Evolutionary conservation across 2,329 filamentous ascomycete species (phyloP).

Genomic region (Fusarium sp.): DNA sequence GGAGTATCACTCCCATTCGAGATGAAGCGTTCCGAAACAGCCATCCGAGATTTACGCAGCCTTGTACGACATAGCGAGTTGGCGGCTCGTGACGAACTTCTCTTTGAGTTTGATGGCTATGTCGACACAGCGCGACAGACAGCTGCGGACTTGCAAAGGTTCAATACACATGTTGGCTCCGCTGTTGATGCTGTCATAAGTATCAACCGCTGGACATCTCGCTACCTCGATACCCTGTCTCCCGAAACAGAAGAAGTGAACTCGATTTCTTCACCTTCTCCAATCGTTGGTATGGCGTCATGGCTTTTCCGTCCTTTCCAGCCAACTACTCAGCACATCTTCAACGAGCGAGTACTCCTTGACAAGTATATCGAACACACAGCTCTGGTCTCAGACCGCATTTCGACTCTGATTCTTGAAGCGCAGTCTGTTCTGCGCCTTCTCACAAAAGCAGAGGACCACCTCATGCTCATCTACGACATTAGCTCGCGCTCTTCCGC

Average conservation of each 20-base stretch:
- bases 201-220: conserved; percentile 81
- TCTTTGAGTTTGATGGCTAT: conserved; percentile 81
- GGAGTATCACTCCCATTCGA: conserved; percentile 78
- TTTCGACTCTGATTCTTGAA: conserved; percentile 74
- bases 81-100: conserved; percentile 75
- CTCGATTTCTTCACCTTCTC: conserved; percentile 50
- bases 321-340: conserved; percentile 60
- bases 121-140: conserved; percentile 75
- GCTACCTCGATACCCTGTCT: conserved; percentile 74
- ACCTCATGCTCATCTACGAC: conserved; percentile 76
- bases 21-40: conserved; percentile 82
- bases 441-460: conserved; percentile 75
- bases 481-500: conserved; percentile 75
- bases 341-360: conserved; percentile 69
- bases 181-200: conserved; percentile 80
- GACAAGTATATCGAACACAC: conserved; percentile 83
- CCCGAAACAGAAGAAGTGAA: conserved; percentile 48
- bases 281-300: conserved; percentile 53
- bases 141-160: conserved; percentile 75
- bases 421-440: conserved; percentile 75
- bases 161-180: conserved; percentile 81
- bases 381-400: conserved; percentile 75
- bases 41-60: conserved; percentile 79
- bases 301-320: conserved; percentile 73
- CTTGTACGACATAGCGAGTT: conserved; percentile 79